Evolutionary conservation across 1,284 basidiomycete species (phyloP).

Genomic region (Trametes versicolor): DNA sequence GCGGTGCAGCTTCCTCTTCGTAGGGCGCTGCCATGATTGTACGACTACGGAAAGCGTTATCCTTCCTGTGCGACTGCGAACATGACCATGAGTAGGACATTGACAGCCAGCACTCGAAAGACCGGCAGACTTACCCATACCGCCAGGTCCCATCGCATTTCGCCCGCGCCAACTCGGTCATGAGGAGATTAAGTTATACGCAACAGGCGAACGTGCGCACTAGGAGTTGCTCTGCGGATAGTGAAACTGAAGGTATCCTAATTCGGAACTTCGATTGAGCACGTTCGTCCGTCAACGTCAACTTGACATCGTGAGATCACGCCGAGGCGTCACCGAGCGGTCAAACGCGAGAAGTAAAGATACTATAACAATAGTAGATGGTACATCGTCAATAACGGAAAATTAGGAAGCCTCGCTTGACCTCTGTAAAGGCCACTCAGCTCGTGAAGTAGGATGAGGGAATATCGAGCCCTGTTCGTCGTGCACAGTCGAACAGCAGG

Average conservation of each 20-base stretch:
- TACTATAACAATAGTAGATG: constrained; percentile 5
- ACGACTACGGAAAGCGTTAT: background rate
- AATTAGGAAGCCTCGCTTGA: background rate
- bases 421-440: constrained; percentile 2
- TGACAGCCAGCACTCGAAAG: background rate
- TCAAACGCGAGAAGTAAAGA: background rate
- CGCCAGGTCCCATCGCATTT: constrained; percentile 11
- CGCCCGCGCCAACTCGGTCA: constrained; percentile 1
- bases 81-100: background rate
- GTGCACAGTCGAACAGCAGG: background rate
- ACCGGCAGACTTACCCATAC: background rate
- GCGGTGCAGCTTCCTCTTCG: background rate
- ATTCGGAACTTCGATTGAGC: background rate
- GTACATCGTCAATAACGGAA: background rate
- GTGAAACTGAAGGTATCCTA: too few species aligned
- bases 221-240: constrained; percentile 1
- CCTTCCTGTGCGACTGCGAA: constrained; percentile 12
- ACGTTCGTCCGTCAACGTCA: constrained; percentile 2
- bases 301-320: background rate
- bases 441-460: background rate
- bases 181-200: background rate
- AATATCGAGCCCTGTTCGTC: background rate
- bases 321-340: background rate
- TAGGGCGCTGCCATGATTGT: background rate
- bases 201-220: constrained; percentile 25